Base-by-base conservation (phyloP, 176 grass and related monocot genomes). In the Rhynchospora pubera region DNA sequence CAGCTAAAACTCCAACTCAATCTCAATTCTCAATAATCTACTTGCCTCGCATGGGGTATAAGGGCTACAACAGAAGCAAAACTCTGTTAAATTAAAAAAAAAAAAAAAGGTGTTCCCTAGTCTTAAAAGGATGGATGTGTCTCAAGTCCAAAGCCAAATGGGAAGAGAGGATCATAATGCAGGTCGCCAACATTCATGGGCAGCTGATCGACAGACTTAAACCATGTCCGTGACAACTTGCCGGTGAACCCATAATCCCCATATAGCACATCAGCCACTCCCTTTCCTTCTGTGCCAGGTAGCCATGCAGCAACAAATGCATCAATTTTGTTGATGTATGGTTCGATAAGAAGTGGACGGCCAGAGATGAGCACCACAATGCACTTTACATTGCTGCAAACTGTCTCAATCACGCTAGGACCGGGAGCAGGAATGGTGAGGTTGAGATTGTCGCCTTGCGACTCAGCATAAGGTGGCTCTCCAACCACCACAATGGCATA, bases 241-340 rank as follows among this genome's bases (percentile, higher is more conserved):
- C 93, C 93, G 0, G 71, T 65, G 83, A 92, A 95, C 1, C 74
- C 93, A 24, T 90, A 87, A 65, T 92, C 88, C 2, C 93, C 90
- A 19, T 92, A 95, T 0, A 95, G 84, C 18, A 90, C 86, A 67
- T 92, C 93, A 6, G 63, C 52, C 1, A 96, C 84, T 19, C 93
- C 93, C 67, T 93, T 65, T 12, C 93, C 93, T 79, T 96, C 93
- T 7, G 88, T 88, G 0, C 93, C 93, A 0, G 90, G 93, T 50
- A 95, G 82, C 93, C 90, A 95, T 58, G 93, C 90, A 11, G 93
- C 93, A 57, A 90, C 90, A 5, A 96, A 77, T 46, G 90, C 88
- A 61, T 90, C 86, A 0, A 95, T 82, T 34, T 0, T 9, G 2
- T 63, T 30, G 3, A 95, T 11, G 71, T 89, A 95, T 6, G 87